Evolutionary conservation across 2,329 filamentous ascomycete genomes (phyloP).

Genomic region (Neonectria punicea): DNA sequence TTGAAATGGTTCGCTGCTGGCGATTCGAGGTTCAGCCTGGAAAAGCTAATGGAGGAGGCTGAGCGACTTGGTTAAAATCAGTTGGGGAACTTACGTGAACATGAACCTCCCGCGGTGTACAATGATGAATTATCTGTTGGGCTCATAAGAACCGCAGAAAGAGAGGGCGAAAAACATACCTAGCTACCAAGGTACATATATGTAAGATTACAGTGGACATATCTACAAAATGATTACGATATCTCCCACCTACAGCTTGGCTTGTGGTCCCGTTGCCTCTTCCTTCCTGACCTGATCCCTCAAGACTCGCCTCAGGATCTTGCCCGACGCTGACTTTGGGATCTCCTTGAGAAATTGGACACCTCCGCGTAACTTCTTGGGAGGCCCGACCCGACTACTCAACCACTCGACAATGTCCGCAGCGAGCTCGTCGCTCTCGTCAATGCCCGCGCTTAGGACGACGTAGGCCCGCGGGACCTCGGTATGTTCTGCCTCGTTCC

Average conservation of each 20-base stretch:
- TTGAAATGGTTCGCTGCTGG: conserved; percentile 85
- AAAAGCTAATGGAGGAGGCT: conserved; percentile 87
- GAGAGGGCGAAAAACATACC: background rate
- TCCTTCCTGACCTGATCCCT: conserved; percentile 54
- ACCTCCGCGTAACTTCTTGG: conserved; percentile 78
- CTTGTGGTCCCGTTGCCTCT: conserved; percentile 43
- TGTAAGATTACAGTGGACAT: conserved; percentile 29
- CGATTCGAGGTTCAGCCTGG: conserved; percentile 82
- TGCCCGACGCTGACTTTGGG: conserved; percentile 73
- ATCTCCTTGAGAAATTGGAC: conserved; percentile 74
- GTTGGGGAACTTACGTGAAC: background rate
- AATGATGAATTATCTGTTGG: conserved; percentile 1
- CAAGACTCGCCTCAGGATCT: conserved; percentile 61
- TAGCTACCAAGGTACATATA: conserved; percentile 6
- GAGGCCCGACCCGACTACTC: conserved; percentile 68
- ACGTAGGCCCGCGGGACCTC: conserved; percentile 70
- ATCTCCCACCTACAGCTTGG: conserved; percentile 49
- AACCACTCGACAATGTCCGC: conserved; percentile 51
- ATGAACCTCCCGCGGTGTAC: background rate
- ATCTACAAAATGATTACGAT: conserved; percentile 16
- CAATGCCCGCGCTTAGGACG: conserved; percentile 49
- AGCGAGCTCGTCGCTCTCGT: conserved; percentile 47
- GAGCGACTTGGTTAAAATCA: conserved; percentile 73
- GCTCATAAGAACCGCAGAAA: conserved; percentile 1
- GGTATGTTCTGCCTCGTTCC: conserved; percentile 67